A percentile compares a stretch with the other conserved stretches of the same genome.
Conservation (phyloP, 192 early-diverging fungal species). For the Cetraspora pellucida region DNA sequence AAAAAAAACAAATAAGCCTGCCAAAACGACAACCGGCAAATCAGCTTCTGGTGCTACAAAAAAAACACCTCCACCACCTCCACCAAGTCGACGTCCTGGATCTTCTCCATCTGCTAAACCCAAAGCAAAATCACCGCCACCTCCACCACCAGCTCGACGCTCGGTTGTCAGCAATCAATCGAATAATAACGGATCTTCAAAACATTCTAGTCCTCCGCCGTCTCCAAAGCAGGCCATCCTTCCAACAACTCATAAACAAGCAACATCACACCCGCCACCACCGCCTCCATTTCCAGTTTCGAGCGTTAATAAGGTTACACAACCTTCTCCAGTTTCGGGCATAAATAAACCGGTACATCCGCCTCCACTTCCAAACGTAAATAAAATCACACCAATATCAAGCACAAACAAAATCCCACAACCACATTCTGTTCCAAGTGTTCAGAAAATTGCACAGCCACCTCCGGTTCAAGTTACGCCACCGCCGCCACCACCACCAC, state of each 20-base stretch:
- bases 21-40: conserved; percentile 32
- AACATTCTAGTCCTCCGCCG: neutral
- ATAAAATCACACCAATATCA: too few species aligned
- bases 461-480: conserved; percentile 29
- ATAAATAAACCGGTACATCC: too few species aligned
- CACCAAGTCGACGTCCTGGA: conserved; percentile 41
- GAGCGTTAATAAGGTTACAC: conserved; percentile 35
- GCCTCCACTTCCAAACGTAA: too few species aligned
- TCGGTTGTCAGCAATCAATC: conserved; percentile 26
- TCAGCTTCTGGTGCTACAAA: conserved; percentile 33
- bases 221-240: neutral
- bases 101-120: conserved; percentile 26
- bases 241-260: neutral
- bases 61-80: conserved; percentile 39
- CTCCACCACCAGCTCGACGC: conserved; percentile 43
- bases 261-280: conserved; percentile 36
- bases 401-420: too few species aligned
- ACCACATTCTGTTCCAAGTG: conserved; percentile 35
- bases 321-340: conserved; percentile 33
- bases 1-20: conserved; percentile 36
- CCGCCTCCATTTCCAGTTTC: conserved; percentile 39
- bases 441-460: conserved; percentile 33
- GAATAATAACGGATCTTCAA: neutral
- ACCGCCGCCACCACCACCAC: conserved; percentile 41
- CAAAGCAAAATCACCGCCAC: conserved; percentile 36